Evolutionary conservation across 371 early-diverging fungal genomes (phyloP).

Genomic region (Apophysomyces ossiformis): DNA sequence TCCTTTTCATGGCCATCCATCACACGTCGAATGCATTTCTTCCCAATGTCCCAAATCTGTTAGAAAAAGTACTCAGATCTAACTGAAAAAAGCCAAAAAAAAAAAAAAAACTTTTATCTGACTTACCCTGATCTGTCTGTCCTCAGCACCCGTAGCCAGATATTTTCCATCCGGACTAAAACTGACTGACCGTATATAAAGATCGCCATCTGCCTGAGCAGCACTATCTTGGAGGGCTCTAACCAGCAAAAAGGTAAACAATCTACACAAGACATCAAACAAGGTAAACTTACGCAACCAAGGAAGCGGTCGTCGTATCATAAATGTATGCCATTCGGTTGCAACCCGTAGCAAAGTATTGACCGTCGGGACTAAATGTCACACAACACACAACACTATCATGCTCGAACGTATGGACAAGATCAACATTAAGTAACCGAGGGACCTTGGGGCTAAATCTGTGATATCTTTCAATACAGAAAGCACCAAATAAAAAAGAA

Average conservation of each 20-base stretch:
- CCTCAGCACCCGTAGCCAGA: slow-evolving; percentile 43
- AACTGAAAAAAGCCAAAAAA: neutral
- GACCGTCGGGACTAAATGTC: slow-evolving; percentile 92
- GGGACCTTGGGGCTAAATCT: slow-evolving; percentile 75
- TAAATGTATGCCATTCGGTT: slow-evolving; percentile 88
- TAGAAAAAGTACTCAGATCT: neutral
- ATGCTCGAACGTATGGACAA: slow-evolving; percentile 88
- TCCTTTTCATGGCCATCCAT: slow-evolving; percentile 94
- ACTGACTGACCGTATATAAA: slow-evolving; percentile 94
- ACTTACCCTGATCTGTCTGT: slow-evolving; percentile 83
- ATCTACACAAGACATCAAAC: neutral
- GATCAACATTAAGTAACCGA: slow-evolving; percentile 73
- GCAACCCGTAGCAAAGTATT: slow-evolving; percentile 93
- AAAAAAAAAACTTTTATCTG: neutral
- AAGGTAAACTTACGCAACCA: neutral
- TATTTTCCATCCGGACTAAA: slow-evolving; percentile 91
- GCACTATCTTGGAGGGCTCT: slow-evolving; percentile 79
- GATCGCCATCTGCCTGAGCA: slow-evolving; percentile 64
- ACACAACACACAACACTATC: slow-evolving; percentile 91
- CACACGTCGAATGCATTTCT: slow-evolving; percentile 64
- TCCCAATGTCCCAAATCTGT: slow-evolving; percentile 80
- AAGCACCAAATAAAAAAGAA: slow-evolving; percentile 16
- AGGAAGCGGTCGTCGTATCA: slow-evolving; percentile 69
- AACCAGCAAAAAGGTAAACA: neutral
- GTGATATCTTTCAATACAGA: neutral